phyloP scores from a whole-genome alignment of 164 flowering plant genomes.

The Aristolochia californica region DNA sequence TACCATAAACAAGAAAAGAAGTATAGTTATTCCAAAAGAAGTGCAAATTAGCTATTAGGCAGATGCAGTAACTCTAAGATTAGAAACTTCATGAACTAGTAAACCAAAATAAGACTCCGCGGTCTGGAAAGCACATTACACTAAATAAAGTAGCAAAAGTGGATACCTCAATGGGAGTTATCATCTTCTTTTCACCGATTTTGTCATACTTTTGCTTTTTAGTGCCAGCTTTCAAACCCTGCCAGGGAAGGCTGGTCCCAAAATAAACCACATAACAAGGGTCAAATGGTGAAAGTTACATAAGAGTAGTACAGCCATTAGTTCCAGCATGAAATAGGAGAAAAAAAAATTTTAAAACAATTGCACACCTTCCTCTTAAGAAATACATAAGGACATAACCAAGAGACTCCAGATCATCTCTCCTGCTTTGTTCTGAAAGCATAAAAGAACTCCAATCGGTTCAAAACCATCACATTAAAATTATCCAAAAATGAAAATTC shows the following conservation, averaged over 20 bases:
- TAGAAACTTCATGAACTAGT: too few relatives aligned
- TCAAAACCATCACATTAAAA: constrained; percentile 13
- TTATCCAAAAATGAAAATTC: constrained; percentile 3
- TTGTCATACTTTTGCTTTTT: constrained; percentile 47
- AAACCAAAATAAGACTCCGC: too few relatives aligned
- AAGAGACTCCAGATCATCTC: constrained; percentile 80
- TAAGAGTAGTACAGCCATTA: background rate
- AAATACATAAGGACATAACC: constrained; percentile 86
- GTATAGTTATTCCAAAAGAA: too few relatives aligned
- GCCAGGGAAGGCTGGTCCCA: constrained; percentile 70
- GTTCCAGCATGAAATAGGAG: background rate
- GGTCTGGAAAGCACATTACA: background rate
- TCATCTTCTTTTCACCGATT: constrained; percentile 41
- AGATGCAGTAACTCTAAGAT: too few relatives aligned
- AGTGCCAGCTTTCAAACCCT: constrained; percentile 73
- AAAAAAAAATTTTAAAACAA: background rate
- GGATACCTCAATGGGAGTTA: constrained; percentile 37
- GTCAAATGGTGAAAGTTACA: too few relatives aligned
- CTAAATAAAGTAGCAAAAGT: background rate
- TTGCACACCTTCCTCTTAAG: constrained; percentile 54
- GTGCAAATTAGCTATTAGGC: too few relatives aligned
- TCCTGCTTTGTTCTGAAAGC: constrained; percentile 68
- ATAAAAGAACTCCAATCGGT: background rate
- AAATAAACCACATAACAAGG: background rate
- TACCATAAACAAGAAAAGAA: too few relatives aligned